Evolutionary conservation across 2,329 filamentous ascomycete species (phyloP).

Genomic region (Xylaria arbuscula): DNA sequence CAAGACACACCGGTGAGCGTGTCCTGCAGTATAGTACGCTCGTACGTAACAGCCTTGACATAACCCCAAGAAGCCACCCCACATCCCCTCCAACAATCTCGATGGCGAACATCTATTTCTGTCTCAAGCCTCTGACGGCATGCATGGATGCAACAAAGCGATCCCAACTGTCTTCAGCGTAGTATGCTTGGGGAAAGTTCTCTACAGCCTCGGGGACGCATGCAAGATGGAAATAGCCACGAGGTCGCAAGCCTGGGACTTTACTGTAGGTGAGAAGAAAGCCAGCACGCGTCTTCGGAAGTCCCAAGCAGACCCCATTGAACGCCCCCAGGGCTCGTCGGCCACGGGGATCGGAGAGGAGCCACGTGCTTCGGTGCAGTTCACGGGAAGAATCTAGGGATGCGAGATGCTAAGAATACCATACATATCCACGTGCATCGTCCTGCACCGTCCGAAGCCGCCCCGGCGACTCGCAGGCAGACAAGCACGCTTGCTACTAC

Average conservation of each 20-base stretch:
- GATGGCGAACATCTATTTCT: neutral
- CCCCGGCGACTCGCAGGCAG: constrained; percentile 15
- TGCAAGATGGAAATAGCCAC: constrained; percentile 22
- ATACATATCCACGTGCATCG: neutral
- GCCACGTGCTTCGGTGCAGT: constrained; percentile 7
- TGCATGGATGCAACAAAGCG: constrained; percentile 14
- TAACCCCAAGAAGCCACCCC: constrained; percentile 4
- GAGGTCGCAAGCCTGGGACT: neutral
- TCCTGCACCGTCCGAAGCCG: constrained; percentile 8
- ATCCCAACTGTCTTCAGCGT: constrained; percentile 14
- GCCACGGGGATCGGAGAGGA: neutral
- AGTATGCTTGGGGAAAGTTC: constrained; percentile 2
- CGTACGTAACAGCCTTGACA: neutral
- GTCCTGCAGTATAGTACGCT: constrained; percentile 9
- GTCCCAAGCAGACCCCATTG: neutral
- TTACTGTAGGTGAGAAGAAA: too few species aligned
- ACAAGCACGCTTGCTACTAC: too few species aligned
- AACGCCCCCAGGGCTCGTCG: neutral
- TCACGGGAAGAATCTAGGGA: neutral
- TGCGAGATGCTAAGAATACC: neutral
- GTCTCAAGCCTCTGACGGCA: constrained; percentile 4
- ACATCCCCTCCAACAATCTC: constrained; percentile 10
- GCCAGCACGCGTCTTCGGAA: neutral
- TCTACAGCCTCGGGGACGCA: neutral
- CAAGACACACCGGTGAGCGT: constrained; percentile 6